Evolutionary conservation across 352 stramenopile genomes (phyloP), one percentile per base, ranked within the genome.

Genomic region (Phytophthora sojae): DNA sequence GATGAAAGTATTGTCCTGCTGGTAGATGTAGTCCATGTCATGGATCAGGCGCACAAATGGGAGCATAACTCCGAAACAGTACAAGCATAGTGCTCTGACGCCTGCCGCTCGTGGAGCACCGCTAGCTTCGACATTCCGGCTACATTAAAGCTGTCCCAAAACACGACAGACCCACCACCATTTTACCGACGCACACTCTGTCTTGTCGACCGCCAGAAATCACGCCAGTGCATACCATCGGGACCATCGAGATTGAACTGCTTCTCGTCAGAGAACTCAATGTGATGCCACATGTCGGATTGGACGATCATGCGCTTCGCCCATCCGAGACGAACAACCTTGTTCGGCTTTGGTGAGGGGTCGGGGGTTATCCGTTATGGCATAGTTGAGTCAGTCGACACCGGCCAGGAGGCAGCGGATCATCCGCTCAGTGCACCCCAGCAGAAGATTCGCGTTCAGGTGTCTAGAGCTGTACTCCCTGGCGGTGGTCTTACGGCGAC

Each of bases 1-100:
- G 15, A 70, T 70, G 6, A 29, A 60, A 4, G 54, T 47, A n/a
- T 64, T 64, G n/a, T 70, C 63, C 17, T 65, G 50, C 26, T 77
- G 57, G 17, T 54, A 78, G 50, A 72, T 54, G 50, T 55, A 69
- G 6, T 58, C 67, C 3, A 60, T 11, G 9, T 53, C 68, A 42
- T 66, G 51, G 8, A 23, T 14, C 12, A 49, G 14, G 42, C 8
- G 42, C 5, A 11, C 12, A 5, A 19, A 21, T 6, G 45, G 64
- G 5, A 73, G 25, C 25, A 75, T 44, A 29, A 59, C 19, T 75
- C 55, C 1, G 60, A 61, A 0, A 69, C 39, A 2, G 14, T 76
- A 14, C 65, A 17, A 4, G 65, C 64, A 39, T 75, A 73, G 25
- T 45, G 21, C 4, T 62, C 8, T 2, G 56, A 53, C 11, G 7